Evolutionary conservation across 2,329 filamentous ascomycete species (phyloP).

Genomic region (Periconia digitata): DNA sequence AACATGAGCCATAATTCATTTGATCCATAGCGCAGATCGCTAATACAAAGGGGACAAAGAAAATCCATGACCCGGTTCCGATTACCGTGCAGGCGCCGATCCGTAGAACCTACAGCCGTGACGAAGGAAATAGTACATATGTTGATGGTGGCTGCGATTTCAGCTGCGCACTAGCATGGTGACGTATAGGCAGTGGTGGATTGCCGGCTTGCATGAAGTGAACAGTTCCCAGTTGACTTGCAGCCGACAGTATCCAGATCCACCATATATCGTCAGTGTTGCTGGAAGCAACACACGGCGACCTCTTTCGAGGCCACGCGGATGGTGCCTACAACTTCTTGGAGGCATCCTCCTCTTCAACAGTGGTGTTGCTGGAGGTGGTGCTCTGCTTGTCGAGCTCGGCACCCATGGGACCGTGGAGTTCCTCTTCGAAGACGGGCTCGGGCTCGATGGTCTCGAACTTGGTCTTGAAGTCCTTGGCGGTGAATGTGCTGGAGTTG

Average conservation of each 20-base stretch:
- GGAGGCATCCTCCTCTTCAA: conserved; percentile 55
- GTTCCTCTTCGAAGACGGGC: conserved; percentile 84
- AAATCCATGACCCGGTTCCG: conserved; percentile 9
- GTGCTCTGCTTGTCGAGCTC: conserved; percentile 59
- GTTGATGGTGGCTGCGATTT: conserved; percentile 14
- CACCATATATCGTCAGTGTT: conserved; percentile 7
- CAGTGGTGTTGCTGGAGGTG: conserved; percentile 59
- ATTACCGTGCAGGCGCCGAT: conserved; percentile 14
- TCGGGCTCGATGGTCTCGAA: conserved; percentile 89
- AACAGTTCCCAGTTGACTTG: conserved; percentile 24
- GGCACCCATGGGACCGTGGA: conserved; percentile 68
- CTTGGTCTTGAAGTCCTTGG: conserved; percentile 90
- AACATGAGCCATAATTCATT: conserved; percentile 2
- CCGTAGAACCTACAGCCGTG: conserved; percentile 8
- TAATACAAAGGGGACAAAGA: not conserved
- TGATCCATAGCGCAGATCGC: conserved; percentile 4
- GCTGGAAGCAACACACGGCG: conserved; percentile 5
- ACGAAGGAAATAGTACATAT: conserved; percentile 26
- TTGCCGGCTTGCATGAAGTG: conserved; percentile 21
- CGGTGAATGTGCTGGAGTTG: conserved; percentile 77
- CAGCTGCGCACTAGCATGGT: conserved; percentile 11
- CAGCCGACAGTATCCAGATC: conserved; percentile 17
- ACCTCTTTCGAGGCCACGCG: conserved; percentile 14
- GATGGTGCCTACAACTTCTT: conserved; percentile 46
- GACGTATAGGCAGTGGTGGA: conserved; percentile 10